Conservation (phyloP, 2,329 filamentous ascomycete species). For the Cryphonectria naterciae region DNA sequence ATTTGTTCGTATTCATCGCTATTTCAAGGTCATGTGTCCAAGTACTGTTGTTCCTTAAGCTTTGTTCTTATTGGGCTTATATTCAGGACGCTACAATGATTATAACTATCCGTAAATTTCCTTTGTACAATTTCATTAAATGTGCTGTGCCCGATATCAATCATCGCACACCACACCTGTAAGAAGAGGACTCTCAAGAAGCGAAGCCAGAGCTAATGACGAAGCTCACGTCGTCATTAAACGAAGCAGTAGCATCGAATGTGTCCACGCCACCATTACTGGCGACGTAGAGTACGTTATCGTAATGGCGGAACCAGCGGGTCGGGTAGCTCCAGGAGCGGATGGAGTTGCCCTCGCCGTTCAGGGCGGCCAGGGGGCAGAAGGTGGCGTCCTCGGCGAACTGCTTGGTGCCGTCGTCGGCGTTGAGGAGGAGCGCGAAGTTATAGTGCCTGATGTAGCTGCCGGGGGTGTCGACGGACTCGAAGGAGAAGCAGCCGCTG, state of each 20-base stretch:
- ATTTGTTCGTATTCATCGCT: background rate
- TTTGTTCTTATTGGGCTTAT: background rate
- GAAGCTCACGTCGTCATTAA: constrained; percentile 60
- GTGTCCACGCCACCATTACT: constrained; percentile 60
- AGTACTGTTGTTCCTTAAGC: background rate
- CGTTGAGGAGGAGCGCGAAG: constrained; percentile 54
- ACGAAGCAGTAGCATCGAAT: constrained; percentile 54
- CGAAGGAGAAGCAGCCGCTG: constrained; percentile 63
- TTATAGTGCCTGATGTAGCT: constrained; percentile 61
- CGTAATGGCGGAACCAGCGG: constrained; percentile 57
- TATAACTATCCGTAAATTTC: background rate
- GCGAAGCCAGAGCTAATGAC: constrained; percentile 50
- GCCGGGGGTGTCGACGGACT: constrained; percentile 60
- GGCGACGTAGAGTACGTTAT: constrained; percentile 50
- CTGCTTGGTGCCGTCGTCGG: constrained; percentile 58
- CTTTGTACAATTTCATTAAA: background rate
- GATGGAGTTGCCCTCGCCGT: constrained; percentile 55
- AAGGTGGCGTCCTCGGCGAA: constrained; percentile 68
- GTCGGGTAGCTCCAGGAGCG: constrained; percentile 65
- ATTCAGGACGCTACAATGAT: background rate
- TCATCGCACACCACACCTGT: background rate
- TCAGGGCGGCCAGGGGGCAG: constrained; percentile 58
- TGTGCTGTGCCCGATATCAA: too few relatives aligned
- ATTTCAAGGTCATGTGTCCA: background rate
- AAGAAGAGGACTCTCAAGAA: constrained; percentile 31